phyloP scores from a whole-genome alignment of 2,329 filamentous ascomycete species.

The Aspergillus floridensis region DNA sequence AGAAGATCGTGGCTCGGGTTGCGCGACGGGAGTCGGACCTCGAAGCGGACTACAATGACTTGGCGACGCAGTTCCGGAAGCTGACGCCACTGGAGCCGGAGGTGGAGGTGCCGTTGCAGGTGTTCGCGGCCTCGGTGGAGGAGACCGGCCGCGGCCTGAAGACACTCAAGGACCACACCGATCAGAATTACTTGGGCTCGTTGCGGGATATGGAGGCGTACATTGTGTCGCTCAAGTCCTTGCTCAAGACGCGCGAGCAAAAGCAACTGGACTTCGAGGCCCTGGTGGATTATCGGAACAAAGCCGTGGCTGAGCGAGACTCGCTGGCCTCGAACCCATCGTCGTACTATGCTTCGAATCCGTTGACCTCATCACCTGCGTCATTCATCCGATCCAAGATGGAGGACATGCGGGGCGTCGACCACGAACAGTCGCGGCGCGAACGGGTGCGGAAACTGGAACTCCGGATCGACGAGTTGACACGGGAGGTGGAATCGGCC shows the following conservation, averaged over 20 bases:
- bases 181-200: conserved; percentile 91
- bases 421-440: conserved; percentile 86
- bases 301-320: conserved; percentile 84
- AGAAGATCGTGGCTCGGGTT: conserved; percentile 92
- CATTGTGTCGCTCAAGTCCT: conserved; percentile 76
- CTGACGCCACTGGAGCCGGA: conserved; percentile 86
- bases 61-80: conserved; percentile 92
- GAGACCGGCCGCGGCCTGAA: conserved; percentile 77
- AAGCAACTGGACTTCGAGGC: conserved; percentile 98
- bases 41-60: conserved; percentile 81
- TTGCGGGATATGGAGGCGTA: conserved; percentile 96
- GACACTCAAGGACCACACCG: conserved; percentile 82
- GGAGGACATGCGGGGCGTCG: conserved; percentile 93
- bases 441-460: conserved; percentile 88
- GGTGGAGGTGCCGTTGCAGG: conserved; percentile 75
- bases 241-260: conserved; percentile 90
- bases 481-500: conserved; percentile 80
- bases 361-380: conserved; percentile 64
- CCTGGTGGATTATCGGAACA: conserved; percentile 91
- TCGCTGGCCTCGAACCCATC: conserved; percentile 64
- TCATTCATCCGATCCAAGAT: conserved; percentile 91
- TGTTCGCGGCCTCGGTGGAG: conserved; percentile 82
- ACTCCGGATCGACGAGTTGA: conserved; percentile 87
- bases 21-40: conserved; percentile 83
- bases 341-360: conserved; percentile 55